Conservation (phyloP, 116 monocot species). For the Phalaenopsis hybrid region DNA sequence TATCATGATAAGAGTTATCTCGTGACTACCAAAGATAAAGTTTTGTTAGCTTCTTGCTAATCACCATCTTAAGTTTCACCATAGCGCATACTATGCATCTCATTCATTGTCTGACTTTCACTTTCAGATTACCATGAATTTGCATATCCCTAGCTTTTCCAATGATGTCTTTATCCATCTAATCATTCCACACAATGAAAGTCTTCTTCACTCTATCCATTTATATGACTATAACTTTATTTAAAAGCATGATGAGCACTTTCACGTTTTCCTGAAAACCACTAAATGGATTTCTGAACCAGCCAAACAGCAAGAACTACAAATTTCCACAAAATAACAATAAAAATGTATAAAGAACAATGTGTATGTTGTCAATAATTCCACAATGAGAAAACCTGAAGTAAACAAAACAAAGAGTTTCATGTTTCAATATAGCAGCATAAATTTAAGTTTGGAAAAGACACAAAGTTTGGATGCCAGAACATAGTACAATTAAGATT, state of each 20-base stretch:
- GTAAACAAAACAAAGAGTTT: neutral
- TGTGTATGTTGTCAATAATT: neutral
- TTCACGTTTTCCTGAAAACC: neutral
- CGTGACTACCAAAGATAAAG: neutral
- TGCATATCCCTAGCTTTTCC: neutral
- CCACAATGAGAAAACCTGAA: too few relatives aligned
- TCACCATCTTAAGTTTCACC: neutral
- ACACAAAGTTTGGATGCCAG: too few relatives aligned
- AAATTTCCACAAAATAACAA: slow-evolving; percentile 2
- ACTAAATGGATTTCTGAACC: neutral
- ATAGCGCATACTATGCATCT: neutral
- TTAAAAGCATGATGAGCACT: neutral
- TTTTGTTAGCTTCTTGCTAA: neutral
- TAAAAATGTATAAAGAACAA: neutral
- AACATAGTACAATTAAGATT: too few relatives aligned
- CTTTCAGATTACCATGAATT: neutral
- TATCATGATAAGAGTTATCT: neutral
- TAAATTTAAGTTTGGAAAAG: neutral
- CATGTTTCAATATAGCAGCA: neutral
- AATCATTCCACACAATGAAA: neutral
- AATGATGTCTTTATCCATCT: neutral
- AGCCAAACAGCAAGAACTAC: neutral
- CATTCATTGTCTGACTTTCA: neutral
- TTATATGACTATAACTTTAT: neutral
- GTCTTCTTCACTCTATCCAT: neutral